Evolutionary conservation across 2,329 filamentous ascomycete species (phyloP), one percentile per base, ranked within the genome.

Genomic region (Xylariaceae sp.): DNA sequence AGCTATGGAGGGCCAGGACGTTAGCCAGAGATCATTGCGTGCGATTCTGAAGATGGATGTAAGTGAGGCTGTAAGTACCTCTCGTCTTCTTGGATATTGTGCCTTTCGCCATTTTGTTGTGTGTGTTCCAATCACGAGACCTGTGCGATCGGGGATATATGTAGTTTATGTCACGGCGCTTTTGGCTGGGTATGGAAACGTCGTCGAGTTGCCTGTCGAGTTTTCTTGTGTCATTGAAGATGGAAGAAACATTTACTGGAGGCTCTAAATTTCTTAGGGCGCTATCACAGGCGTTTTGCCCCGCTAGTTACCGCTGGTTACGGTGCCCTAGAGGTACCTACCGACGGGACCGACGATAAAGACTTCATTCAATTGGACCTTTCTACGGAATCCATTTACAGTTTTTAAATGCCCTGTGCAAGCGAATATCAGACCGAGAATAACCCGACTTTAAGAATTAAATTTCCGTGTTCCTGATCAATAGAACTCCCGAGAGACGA

Each of bases 1-100:
- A 57, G 77, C 86, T 89, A 70, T 15, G 62, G 17, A 52, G 60
- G 42, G 55, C 45, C 56, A 23, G 15, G 30, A 4, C 3, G 52
- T 61, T 13, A 58, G 60, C 35, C 53, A 23, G 11, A 44, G 30
- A 48, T 10, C 34, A 45, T 49, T 44, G 10, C 39, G 6, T 1
- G 11, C 11, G 11, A 8, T 50, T 47, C 3, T 60, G 39, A 51
- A 69, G 45, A 5, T 30, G 23, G 23, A 4, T 30, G 23, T 30
- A 7, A 34, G 49, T n/a, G 13, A 34, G 49, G 18, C 18, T 13
- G 49, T 13, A 42, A 15, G 52, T 60, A 64, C 72, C 69, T 62
- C 68, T 73, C 54, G 59, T 68, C 63, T 72, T 74, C 51, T 72
- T 74, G 37, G 70, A 55, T 51, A 75, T 70, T 37, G 55, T 60